These are phyloP conservation scores for Fusarium oligoseptatum DNA, from an alignment of 2,329 filamentous ascomycete genomes.

Conservation along the genomic window DNA sequence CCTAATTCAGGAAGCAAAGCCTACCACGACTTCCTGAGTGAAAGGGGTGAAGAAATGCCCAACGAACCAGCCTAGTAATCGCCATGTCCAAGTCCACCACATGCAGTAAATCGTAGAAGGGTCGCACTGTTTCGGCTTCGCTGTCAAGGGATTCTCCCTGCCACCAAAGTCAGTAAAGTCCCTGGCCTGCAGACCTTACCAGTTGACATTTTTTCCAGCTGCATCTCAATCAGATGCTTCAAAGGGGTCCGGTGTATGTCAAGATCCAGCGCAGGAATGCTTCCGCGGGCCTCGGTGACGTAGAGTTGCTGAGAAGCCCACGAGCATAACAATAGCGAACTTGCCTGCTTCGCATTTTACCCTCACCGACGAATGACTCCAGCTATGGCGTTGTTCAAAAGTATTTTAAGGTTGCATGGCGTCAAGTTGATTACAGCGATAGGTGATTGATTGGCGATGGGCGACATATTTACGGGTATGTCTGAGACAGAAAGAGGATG, in stretches of 20 bases:
- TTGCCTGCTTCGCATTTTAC: neutral
- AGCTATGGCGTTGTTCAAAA: slow-evolving; percentile 24
- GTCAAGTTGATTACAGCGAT: slow-evolving; percentile 51
- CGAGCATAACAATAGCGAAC: neutral
- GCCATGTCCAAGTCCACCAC: neutral
- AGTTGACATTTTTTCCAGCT: slow-evolving; percentile 5
- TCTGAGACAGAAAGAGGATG: slow-evolving; percentile 46
- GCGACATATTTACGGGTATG: slow-evolving; percentile 51
- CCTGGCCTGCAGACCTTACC: slow-evolving; percentile 36
- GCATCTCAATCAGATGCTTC: neutral
- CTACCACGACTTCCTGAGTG: neutral
- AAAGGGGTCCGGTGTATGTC: neutral
- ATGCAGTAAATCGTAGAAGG: neutral
- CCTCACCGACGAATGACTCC: neutral
- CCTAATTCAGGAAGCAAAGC: neutral
- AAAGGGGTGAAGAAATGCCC: neutral
- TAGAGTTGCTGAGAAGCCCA: neutral
- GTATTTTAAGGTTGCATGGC: slow-evolving; percentile 38
- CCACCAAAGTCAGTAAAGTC: slow-evolving; percentile 29
- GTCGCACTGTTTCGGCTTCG: neutral
- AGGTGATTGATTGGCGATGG: slow-evolving; percentile 44
- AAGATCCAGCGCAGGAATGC: neutral
- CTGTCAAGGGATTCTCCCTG: slow-evolving; percentile 14
- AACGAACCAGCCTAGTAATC: neutral
- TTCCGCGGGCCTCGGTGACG: neutral